Evolutionary conservation across 2,329 filamentous ascomycete species (phyloP).

Genomic region (Salinomyces thailandicus): DNA sequence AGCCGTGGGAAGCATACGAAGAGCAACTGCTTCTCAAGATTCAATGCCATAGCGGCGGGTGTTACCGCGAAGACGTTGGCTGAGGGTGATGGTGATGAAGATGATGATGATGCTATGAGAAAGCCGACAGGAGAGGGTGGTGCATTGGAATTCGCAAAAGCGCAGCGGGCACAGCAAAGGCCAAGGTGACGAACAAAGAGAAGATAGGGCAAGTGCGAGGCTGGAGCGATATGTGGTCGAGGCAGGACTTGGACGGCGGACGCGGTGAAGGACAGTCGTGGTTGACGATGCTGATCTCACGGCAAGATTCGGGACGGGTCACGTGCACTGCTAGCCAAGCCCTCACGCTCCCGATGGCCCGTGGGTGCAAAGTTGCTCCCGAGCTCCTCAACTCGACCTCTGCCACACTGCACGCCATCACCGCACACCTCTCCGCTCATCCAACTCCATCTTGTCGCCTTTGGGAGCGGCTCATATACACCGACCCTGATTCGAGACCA

Average conservation of each 20-base stretch:
- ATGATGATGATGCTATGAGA: neutral
- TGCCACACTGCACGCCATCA: slow-evolving; percentile 1
- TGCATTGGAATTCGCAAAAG: too few species aligned
- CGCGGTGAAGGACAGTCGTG: too few species aligned
- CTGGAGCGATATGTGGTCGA: too few species aligned
- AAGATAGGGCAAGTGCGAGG: too few species aligned
- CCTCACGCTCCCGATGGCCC: neutral
- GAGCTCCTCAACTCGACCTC: slow-evolving; percentile 3
- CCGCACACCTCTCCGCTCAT: slow-evolving; percentile 2
- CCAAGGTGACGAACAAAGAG: too few species aligned
- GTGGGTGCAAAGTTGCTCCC: slow-evolving; percentile 1
- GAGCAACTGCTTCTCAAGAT: slow-evolving; percentile 70
- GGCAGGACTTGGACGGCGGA: too few species aligned
- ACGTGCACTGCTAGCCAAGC: too few species aligned
- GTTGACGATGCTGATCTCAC: too few species aligned
- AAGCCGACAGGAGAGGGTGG: too few species aligned
- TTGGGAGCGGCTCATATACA: slow-evolving; percentile 20
- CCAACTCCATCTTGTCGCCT: slow-evolving; percentile 10
- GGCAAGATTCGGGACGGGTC: too few species aligned
- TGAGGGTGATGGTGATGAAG: too few species aligned
- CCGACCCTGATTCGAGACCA: slow-evolving; percentile 36
- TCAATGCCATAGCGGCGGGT: slow-evolving; percentile 43
- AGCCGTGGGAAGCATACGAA: slow-evolving; percentile 61
- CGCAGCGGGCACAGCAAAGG: too few species aligned
- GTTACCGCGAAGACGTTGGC: neutral